Base-by-base conservation (phyloP, 768 basidiomycete species). In the Boletellus emodensis region DNA sequence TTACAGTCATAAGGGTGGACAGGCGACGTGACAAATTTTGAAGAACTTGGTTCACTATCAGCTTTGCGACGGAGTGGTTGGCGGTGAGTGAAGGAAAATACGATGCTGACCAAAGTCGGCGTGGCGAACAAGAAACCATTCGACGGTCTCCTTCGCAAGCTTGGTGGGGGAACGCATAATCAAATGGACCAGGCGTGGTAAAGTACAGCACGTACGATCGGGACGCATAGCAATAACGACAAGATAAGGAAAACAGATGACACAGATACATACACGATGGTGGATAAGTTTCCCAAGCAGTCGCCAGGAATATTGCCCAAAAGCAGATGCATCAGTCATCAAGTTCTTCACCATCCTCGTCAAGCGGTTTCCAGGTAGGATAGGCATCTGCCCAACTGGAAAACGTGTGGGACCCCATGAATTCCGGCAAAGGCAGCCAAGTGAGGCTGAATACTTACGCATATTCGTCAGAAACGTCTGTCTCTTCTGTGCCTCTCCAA, bases 331-430 rank as follows among this genome's bases (percentile, higher is more conserved):
- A 34, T 46, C 34, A 41, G 17, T 30, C 36, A 0, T 53, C 45
- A n/a, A 30, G 14, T 18, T 58, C 48, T 8, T 54, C 40, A 6
- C 59, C 51, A 10, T 58, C 52, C 15, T 60, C 60, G 38, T 61
- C 44, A 8, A 54, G 49, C 14, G 52, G 60, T 6, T 20, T 54
- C 60, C 60, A 61, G 6, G 49, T 36, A 17, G 36, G 47, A 44
- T 49, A 50, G 35, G 59, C 52, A 33, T 61, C 45, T 13, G 35
- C 5, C 48, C 55, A 61, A n/a, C 60, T 58, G 24, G 10, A 22
- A 40, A 18, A 18, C 18, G 12, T 4, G 26, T 30, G 17, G 30
- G 30, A 9, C 11, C 2, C 9, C 30, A 7, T 30, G 30, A 30
- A 10, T 30, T 8, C 24, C 24, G 24, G 6, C 4, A 26, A 26